phyloP scores from a whole-genome alignment of 495 filamentous ascomycete species.

The Filosporella fistucella region DNA sequence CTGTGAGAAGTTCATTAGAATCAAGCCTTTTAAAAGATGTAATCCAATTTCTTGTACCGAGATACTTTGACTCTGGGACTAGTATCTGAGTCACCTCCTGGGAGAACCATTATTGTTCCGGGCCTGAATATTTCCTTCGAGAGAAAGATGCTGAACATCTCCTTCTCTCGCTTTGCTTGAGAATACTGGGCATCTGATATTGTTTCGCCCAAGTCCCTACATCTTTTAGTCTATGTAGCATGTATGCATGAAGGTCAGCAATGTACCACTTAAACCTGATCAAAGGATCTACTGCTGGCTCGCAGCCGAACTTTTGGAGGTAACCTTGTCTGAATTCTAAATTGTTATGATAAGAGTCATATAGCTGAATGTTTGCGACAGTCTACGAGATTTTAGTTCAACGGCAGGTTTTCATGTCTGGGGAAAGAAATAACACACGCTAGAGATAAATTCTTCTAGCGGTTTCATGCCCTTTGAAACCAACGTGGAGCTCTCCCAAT shows the following conservation, averaged over 20 bases:
- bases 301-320: slow-evolving; percentile 6
- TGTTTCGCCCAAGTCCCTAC: slow-evolving; percentile 17
- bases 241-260: not conserved
- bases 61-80: slow-evolving; percentile 10
- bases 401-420: too few relatives aligned
- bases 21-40: not conserved
- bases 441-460: too few relatives aligned
- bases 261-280: slow-evolving; percentile 20
- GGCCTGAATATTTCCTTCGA: slow-evolving; percentile 8
- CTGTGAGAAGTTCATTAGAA: not conserved
- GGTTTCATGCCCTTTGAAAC: too few relatives aligned
- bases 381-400: too few relatives aligned
- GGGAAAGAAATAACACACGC: too few relatives aligned
- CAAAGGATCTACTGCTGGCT: slow-evolving; percentile 17
- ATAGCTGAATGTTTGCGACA: slow-evolving; percentile 12
- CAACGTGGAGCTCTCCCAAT: too few relatives aligned
- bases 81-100: slow-evolving; percentile 7
- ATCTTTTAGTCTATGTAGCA: not conserved
- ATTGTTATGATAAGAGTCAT: slow-evolving; percentile 18
- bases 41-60: slow-evolving; percentile 2
- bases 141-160: slow-evolving; percentile 19
- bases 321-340: slow-evolving; percentile 8
- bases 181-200: slow-evolving; percentile 1
- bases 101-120: slow-evolving; percentile 19
- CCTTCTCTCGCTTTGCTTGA: slow-evolving; percentile 3